phyloP scores from a whole-genome alignment of 306 rosid species.

The Astragalus membranaceus region DNA sequence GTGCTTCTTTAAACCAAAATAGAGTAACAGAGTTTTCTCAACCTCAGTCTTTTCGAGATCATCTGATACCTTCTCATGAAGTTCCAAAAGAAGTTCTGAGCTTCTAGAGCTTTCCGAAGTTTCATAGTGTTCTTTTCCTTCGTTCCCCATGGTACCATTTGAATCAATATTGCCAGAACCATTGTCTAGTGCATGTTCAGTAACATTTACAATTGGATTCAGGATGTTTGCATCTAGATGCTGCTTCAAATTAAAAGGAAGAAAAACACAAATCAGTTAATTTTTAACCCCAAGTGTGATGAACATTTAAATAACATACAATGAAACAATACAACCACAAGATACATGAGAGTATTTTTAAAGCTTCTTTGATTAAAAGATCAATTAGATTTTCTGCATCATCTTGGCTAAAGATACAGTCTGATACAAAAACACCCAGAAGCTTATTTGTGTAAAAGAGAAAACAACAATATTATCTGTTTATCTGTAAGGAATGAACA shows the following conservation, averaged over 20 bases:
- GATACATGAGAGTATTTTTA: not conserved
- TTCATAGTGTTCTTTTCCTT: conserved; percentile 16
- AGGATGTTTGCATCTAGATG: conserved; percentile 10
- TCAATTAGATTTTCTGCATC: not conserved
- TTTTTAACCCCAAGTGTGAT: conserved; percentile 5
- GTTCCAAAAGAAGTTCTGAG: conserved; percentile 20
- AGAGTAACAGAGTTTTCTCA: conserved; percentile 10
- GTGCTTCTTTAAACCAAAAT: conserved; percentile 5
- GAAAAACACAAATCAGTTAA: not conserved
- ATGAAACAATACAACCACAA: not conserved
- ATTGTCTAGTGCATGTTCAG: conserved; percentile 12
- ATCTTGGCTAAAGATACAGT: not conserved
- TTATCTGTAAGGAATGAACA: not conserved
- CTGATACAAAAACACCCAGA: not conserved
- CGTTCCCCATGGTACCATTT: conserved; percentile 24
- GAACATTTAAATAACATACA: not conserved
- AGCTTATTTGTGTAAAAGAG: not conserved
- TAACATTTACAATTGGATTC: conserved; percentile 18
- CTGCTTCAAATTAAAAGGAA: conserved; percentile 24
- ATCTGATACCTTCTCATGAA: conserved; percentile 26
- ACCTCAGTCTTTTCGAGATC: conserved; percentile 32
- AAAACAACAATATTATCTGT: not conserved
- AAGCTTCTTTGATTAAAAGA: conserved; percentile 5
- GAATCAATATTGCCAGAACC: conserved; percentile 11
- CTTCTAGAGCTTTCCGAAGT: conserved; percentile 23